Percentiles rank a stretch among this genome's conserved stretches.
phyloP scores from a whole-genome alignment of 345 rosid species.

The Xanthoceras sorbifolium region DNA sequence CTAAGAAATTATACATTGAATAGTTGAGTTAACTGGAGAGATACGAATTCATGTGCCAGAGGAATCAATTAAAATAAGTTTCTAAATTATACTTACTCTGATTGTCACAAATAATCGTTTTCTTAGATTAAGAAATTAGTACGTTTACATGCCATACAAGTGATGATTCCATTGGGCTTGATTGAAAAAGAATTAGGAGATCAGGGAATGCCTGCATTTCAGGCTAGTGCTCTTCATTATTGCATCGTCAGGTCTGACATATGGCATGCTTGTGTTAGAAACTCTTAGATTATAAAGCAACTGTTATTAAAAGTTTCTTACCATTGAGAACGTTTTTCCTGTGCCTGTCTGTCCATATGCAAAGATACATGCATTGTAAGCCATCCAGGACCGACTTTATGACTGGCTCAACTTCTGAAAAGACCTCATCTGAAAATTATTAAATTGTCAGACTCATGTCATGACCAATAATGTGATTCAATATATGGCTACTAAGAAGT shows the following conservation, averaged over 20 bases:
- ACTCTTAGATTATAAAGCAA: background rate
- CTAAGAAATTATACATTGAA: constrained; percentile 2
- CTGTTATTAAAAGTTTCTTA: constrained; percentile 24
- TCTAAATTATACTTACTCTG: background rate
- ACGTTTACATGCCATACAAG: background rate
- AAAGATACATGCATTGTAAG: constrained; percentile 79
- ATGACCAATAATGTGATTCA: background rate
- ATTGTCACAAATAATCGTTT: background rate
- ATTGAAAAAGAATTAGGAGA: too few relatives aligned
- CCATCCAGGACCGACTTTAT: constrained; percentile 80
- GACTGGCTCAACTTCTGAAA: constrained; percentile 78
- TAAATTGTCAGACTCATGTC: constrained; percentile 20
- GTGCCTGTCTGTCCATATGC: constrained; percentile 90
- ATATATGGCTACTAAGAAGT: background rate
- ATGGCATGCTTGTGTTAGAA: background rate
- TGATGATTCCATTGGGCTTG: constrained; percentile 13
- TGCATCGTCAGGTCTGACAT: background rate
- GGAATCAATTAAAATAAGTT: background rate
- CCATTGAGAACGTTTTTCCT: constrained; percentile 86
- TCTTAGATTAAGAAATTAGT: background rate
- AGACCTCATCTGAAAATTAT: constrained; percentile 62
- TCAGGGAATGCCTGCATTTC: too few relatives aligned
- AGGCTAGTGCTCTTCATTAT: too few relatives aligned
- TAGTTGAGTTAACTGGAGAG: background rate
- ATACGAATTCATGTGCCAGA: background rate